These are phyloP conservation scores for Colletotrichum ledebouriae DNA, from an alignment of 2,329 filamentous ascomycete genomes.

Conservation along the genomic window DNA sequence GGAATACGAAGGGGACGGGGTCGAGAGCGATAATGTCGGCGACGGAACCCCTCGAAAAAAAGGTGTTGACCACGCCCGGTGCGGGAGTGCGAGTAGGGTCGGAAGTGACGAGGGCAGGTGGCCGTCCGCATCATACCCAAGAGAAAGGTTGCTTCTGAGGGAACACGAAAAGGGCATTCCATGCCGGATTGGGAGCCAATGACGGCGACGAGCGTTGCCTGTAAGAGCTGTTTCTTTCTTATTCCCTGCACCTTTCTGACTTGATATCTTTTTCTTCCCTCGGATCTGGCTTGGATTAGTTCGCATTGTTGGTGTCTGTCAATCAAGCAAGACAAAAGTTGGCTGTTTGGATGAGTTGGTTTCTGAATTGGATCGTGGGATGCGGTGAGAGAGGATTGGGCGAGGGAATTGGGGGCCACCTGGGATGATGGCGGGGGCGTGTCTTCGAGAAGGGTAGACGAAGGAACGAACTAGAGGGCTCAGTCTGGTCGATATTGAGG, in stretches of 20 bases:
- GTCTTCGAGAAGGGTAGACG: constrained; percentile 12
- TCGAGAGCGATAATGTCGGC: constrained; percentile 39
- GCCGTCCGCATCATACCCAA: constrained; percentile 28
- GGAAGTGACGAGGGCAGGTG: constrained; percentile 35
- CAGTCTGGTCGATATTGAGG: constrained; percentile 1
- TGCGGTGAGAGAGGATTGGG: constrained; percentile 28
- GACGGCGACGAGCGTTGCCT: constrained; percentile 18
- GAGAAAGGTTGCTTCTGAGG: constrained; percentile 24
- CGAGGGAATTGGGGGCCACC: constrained; percentile 24
- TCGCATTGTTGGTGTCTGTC: neutral
- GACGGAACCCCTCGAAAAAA: constrained; percentile 35
- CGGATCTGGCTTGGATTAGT: neutral
- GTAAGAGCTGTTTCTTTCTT: constrained; percentile 18
- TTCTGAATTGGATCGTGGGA: constrained; percentile 26
- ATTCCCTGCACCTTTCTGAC: no score
- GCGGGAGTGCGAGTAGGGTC: constrained; percentile 4
- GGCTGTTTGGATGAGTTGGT: constrained; percentile 35
- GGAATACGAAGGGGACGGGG: constrained; percentile 42
- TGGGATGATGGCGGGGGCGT: constrained; percentile 27
- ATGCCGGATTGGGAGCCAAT: constrained; percentile 9
- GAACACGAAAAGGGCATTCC: constrained; percentile 17
- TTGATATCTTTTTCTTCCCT: neutral
- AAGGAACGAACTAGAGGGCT: neutral
- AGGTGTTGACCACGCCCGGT: neutral
- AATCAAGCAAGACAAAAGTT: neutral